Evolutionary conservation across 257 asterid genomes (phyloP), one percentile per base, ranked within the genome.

Genomic region (Thymus quinquecostatus): DNA sequence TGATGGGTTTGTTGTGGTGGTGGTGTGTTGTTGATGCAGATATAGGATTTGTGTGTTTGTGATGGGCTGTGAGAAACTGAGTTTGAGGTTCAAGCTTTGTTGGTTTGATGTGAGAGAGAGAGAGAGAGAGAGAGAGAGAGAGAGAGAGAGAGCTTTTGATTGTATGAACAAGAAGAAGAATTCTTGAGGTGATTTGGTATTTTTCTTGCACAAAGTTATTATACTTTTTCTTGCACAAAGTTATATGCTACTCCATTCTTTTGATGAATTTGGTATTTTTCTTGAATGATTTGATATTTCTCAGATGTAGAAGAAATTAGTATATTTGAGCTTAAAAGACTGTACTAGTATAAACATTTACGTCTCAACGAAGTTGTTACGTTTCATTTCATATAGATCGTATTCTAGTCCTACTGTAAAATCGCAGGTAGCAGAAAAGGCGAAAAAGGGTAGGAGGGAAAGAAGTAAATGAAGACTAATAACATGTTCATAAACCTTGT

Each of bases 101-200:
- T 68, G 56, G 7, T 66, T 51, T 27, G 70, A 1, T 4, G 44
- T 2, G 11, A 13, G 56, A 12, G 10, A 51, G 58, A 51, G 10
- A 11, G 38, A 55, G 33, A 7, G n/a, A 53, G 29, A 6, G 36
- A 7, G 33, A n/a, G 11, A 13, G 56, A 12, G 10, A 51, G 58
- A 51, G 10, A 27, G 5, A 7, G 32, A 53, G 1, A 10, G 2
- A 2, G 10, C 57, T 45, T 33, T 58, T 58, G 49, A 13, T 70
- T 74, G 64, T 49, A 48, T 61, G 32, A 8, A 41, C 33, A 49
- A 50, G 60, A 57, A 58, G 64, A 58, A 58, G 64, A 58, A 58
- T 58, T 58, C 43, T 58, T 58, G 64, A 58, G 44, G 28, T 58
- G 28, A 33, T 30, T 58, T 58, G 9, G 28, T 21, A 21, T 21